Evolutionary conservation across 805 yeast species (phyloP).

Genomic region (Lachancea nothofagi): DNA sequence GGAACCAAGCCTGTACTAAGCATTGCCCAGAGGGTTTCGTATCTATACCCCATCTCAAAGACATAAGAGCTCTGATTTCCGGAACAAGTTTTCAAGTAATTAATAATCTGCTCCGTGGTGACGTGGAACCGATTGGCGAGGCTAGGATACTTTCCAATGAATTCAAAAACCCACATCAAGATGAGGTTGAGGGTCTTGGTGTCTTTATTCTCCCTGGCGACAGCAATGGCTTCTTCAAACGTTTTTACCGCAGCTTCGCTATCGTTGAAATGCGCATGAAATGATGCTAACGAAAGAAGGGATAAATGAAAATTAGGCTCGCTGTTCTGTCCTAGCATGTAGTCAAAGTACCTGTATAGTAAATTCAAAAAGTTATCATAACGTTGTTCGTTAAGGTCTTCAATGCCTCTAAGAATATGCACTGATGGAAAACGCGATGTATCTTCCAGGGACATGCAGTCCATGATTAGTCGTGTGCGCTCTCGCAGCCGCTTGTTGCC

Average conservation of each 20-base stretch:
- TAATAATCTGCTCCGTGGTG: constrained; percentile 60
- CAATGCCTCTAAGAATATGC: constrained; percentile 22
- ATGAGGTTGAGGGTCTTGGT: constrained; percentile 64
- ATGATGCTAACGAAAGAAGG: constrained; percentile 60
- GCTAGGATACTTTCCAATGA: constrained; percentile 62
- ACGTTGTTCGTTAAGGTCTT: constrained; percentile 12
- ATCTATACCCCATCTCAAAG: constrained; percentile 56
- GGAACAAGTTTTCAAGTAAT: constrained; percentile 39
- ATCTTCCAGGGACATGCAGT: constrained; percentile 19
- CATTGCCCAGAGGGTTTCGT: constrained; percentile 53
- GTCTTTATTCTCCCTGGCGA: constrained; percentile 83
- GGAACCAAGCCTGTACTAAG: constrained; percentile 45
- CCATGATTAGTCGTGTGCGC: constrained; percentile 1
- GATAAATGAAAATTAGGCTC: constrained; percentile 72
- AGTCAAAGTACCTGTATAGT: constrained; percentile 61
- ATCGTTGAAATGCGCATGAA: constrained; percentile 65
- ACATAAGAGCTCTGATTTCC: constrained; percentile 25
- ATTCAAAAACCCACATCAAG: constrained; percentile 68
- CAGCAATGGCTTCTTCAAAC: constrained; percentile 79
- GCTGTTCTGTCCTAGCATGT: constrained; percentile 62
- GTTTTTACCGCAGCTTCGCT: constrained; percentile 67
- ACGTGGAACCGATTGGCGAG: constrained; percentile 46
- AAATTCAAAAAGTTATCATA: constrained; percentile 42
- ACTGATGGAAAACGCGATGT: constrained; percentile 25
- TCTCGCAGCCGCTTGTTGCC: not conserved